These are phyloP conservation scores for Colletotrichum truncatum DNA, from an alignment of 2,329 filamentous ascomycete species.

Conservation along the genomic window DNA sequence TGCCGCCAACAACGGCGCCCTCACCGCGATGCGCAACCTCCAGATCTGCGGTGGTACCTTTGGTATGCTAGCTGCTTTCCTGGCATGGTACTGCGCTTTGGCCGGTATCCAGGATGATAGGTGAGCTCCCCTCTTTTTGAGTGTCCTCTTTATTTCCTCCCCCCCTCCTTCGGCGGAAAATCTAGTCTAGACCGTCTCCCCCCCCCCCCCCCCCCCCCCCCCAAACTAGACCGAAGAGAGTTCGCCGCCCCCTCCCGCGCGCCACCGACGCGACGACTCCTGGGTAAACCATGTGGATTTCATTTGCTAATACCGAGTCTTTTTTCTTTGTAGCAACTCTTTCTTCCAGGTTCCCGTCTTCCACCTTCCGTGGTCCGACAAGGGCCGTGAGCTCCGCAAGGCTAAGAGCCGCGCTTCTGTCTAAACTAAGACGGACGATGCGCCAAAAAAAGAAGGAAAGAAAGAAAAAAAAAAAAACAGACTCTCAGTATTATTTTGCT, in stretches of 20 bases:
- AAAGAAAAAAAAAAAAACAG: too few species aligned
- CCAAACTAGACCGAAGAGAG: too few species aligned
- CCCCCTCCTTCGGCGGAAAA: not conserved
- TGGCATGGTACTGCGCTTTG: constrained; percentile 88
- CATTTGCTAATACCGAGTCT: constrained; percentile 34
- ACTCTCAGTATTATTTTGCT: not conserved
- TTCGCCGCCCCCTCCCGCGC: not conserved
- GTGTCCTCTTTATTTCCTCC: too few species aligned
- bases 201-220: not conserved
- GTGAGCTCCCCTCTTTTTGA: constrained; percentile 50
- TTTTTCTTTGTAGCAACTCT: constrained; percentile 67
- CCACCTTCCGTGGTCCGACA: constrained; percentile 94
- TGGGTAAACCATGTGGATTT: constrained; percentile 2
- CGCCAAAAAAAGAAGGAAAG: too few species aligned
- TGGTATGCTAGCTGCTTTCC: constrained; percentile 81
- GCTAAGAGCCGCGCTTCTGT: constrained; percentile 55
- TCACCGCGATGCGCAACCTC: constrained; percentile 54
- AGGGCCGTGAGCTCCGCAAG: constrained; percentile 68
- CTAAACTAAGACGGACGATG: not conserved
- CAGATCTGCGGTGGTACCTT: constrained; percentile 81
- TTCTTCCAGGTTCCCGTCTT: constrained; percentile 94
- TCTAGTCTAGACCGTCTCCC: not conserved
- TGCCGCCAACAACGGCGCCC: constrained; percentile 60
- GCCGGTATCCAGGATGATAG: constrained; percentile 81
- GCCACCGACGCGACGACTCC: not conserved